Conservation (phyloP, 805 yeast species). For the Barnettozyma sp. region DNA sequence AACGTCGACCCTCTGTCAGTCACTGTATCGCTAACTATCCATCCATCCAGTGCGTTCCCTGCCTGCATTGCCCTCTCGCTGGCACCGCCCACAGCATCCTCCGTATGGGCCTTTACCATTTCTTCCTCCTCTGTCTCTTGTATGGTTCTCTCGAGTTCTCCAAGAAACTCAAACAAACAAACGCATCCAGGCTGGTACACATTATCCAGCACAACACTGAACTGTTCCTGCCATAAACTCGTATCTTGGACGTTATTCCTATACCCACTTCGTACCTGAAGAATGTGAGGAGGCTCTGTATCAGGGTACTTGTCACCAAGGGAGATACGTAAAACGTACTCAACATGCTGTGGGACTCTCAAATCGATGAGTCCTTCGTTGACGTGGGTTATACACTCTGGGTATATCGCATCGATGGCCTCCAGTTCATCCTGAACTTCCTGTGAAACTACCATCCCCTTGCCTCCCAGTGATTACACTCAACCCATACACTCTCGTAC, state of each 20-base stretch:
- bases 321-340: slow-evolving; percentile 54
- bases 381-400: slow-evolving; percentile 42
- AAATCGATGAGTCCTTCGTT: slow-evolving; percentile 38
- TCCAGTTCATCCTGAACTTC: slow-evolving; percentile 66
- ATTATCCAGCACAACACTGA: slow-evolving; percentile 45
- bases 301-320: slow-evolving; percentile 71
- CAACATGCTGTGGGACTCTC: slow-evolving; percentile 55
- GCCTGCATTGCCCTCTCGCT: too few relatives aligned
- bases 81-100: slow-evolving; percentile 8
- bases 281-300: slow-evolving; percentile 48
- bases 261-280: slow-evolving; percentile 47
- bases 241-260: slow-evolving; percentile 30
- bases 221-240: slow-evolving; percentile 40
- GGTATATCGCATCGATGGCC: slow-evolving; percentile 85
- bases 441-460: slow-evolving; percentile 28
- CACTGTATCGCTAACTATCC: slow-evolving; percentile 74
- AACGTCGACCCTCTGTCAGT: slow-evolving; percentile 82
- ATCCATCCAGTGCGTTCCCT: slow-evolving; percentile 53
- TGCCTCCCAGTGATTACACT: too few relatives aligned
- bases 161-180: slow-evolving; percentile 69
- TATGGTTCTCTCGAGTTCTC: slow-evolving; percentile 55
- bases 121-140: slow-evolving; percentile 26
- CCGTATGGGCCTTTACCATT: slow-evolving; percentile 5
- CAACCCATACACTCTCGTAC: too few relatives aligned
- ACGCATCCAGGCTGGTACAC: slow-evolving; percentile 59